Evolutionary conservation across 306 rosid species (phyloP), one percentile per base, ranked within the genome.

Genomic region (Fragaria iinumae): DNA sequence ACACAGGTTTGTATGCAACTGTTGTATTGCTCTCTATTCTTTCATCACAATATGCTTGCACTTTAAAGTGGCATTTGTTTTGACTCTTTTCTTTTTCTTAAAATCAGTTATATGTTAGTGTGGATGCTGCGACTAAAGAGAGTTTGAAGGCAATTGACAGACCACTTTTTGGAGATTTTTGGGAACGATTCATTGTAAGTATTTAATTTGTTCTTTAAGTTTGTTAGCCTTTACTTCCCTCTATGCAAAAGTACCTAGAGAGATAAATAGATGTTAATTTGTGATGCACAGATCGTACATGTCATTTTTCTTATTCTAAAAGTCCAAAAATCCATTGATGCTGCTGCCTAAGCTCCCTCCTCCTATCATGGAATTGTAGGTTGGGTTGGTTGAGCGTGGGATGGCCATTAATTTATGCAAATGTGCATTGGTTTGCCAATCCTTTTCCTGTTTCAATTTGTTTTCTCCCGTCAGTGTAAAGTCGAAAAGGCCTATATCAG

Each of bases 91-190:
- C 71, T 53, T 20, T 53, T 20, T 71, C 71, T 85, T 72, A 72
- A 57, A 79, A 64, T 86, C 97, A 95, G 99, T 86, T 95, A 80
- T 92, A 95, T 81, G 97, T 92, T 71, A 95, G 99, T 77, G 97
- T 95, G 23, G 99, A 95, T 88, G 99, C 99, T 76, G 99, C 88
- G 57, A 95, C 99, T 17, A 95, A 90, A 84, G 97, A 95, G 69
- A 83, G 90, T 81, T 82, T 95, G 83, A 95, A 95, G 89, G 99
- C 99, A 68, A 95, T 95, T 75, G 99, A 95, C 82, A 92, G 97
- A 76, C 97, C 97, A 70, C 97, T 95, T 48, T 95, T 95, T 88
- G 97, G 96, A 73, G 97, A 95, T 83, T 95, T 95, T 80, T 95
- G 99, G 99, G 99, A 95, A 76, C 85, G 99, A 80, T 89, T 95